A percentile compares a stretch with the other conserved stretches of the same genome.
phyloP scores from a whole-genome alignment of 768 basidiomycete genomes.

The Chiua virens region DNA sequence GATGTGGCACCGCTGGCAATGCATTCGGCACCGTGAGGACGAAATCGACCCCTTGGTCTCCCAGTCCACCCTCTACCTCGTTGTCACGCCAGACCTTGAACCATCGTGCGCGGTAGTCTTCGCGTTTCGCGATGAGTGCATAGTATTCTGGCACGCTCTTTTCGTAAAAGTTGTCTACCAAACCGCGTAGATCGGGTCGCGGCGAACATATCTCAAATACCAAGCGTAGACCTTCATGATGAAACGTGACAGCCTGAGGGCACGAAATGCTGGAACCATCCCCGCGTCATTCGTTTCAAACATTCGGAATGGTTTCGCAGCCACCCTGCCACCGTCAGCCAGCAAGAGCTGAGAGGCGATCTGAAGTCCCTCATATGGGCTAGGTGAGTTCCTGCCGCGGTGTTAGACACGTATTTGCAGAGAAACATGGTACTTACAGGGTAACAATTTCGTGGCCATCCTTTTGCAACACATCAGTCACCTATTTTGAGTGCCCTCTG shows the following conservation, averaged over 20 bases:
- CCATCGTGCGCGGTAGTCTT: slow-evolving; percentile 42
- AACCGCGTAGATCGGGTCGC: slow-evolving; percentile 54
- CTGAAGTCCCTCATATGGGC: slow-evolving; percentile 53
- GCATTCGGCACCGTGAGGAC: slow-evolving; percentile 61
- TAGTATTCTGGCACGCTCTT: slow-evolving; percentile 54
- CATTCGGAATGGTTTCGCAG: slow-evolving; percentile 33
- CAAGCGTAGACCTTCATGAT: slow-evolving; percentile 47
- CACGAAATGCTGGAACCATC: slow-evolving; percentile 37
- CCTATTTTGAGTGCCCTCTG: slow-evolving; percentile 49
- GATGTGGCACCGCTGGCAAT: slow-evolving; percentile 58
- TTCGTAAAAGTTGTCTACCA: slow-evolving; percentile 48
- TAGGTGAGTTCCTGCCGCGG: slow-evolving; percentile 29
- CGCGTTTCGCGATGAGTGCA: slow-evolving; percentile 44
- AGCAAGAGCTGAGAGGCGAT: slow-evolving; percentile 53
- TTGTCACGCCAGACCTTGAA: slow-evolving; percentile 33
- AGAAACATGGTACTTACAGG: slow-evolving; percentile 40
- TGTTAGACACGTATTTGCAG: neutral
- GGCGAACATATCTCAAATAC: slow-evolving; percentile 51
- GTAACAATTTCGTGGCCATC: slow-evolving; percentile 52
- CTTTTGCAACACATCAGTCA: slow-evolving; percentile 42
- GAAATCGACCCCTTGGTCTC: slow-evolving; percentile 56
- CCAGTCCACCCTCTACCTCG: slow-evolving; percentile 21
- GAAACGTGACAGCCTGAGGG: slow-evolving; percentile 47
- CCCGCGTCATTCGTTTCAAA: slow-evolving; percentile 53
- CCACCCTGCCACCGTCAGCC: slow-evolving; percentile 48